phyloP scores from a whole-genome alignment of 1,284 basidiomycete genomes.

The Heterobasidion irregulare region DNA sequence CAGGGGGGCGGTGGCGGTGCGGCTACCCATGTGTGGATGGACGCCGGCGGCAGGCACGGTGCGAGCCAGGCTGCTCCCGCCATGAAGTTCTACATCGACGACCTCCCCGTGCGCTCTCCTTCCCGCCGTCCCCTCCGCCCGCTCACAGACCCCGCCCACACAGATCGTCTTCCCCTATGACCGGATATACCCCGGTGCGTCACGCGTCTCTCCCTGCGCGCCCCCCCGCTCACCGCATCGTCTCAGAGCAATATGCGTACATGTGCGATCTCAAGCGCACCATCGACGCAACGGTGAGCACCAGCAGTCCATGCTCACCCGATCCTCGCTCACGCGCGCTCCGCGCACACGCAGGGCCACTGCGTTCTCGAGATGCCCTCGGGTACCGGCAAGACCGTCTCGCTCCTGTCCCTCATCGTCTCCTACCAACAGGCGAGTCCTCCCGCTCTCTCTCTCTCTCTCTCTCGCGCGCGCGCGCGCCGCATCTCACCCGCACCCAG shows the following conservation, averaged over 20 bases:
- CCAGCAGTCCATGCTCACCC: neutral
- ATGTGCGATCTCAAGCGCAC: slow-evolving; percentile 99
- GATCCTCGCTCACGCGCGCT: too few relatives aligned
- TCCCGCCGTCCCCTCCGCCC: neutral
- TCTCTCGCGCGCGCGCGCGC: neutral
- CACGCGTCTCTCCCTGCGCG: neutral
- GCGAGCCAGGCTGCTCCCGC: neutral
- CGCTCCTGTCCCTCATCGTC: slow-evolving; percentile 91
- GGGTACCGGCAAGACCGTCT: slow-evolving; percentile 98
- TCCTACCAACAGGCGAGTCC: slow-evolving; percentile 86
- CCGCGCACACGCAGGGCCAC: slow-evolving; percentile 62
- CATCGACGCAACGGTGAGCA: slow-evolving; percentile 75
- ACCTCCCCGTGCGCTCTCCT: slow-evolving; percentile 64
- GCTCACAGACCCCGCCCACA: slow-evolving; percentile 7
- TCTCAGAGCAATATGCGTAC: slow-evolving; percentile 92
- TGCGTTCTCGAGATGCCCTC: slow-evolving; percentile 99
- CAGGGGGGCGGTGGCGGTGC: too few relatives aligned
- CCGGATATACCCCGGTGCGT: slow-evolving; percentile 75
- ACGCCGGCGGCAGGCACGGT: neutral
- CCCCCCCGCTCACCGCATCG: neutral
- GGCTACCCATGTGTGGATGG: too few relatives aligned
- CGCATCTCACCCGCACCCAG: slow-evolving; percentile 27
- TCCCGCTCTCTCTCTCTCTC: neutral
- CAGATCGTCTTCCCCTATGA: slow-evolving; percentile 92
- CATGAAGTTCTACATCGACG: slow-evolving; percentile 97